Evolutionary conservation across 345 rosid genomes (phyloP), one percentile per base, ranked within the genome.

Genomic region (Citrus cavaleriei): DNA sequence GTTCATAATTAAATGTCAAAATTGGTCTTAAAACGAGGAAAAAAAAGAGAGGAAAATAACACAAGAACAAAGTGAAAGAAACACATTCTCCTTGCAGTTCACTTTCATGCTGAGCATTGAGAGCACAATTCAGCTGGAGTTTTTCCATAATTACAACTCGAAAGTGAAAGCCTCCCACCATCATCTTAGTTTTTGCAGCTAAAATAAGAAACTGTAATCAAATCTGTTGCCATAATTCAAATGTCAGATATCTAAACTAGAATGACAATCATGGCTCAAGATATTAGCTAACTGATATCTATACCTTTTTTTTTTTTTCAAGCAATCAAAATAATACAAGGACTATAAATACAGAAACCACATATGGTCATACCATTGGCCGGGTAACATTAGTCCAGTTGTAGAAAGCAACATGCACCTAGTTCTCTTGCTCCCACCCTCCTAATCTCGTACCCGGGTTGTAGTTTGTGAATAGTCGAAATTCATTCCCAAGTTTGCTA

Each of bases 401-500:
- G 65, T 37, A 57, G 54, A 57, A 30, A 32, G 46, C 22, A 21
- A 76, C 59, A 60, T 61, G 63, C 59, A 74, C 55, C 74, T 85
- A 86, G 18, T 73, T 75, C 77, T 90, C 87, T 78, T 65, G 85
- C 79, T 88, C 90, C 98, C 96, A 91, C 46, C 99, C 98, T 70
- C 98, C 99, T 80, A 95, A 72, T 80, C 92, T 87, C n/a, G 59
- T 83, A n/a, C 90, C 93, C 6, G 98, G 97, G 81, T 93, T 85
- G 63, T 95, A 95, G 86, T 91, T 90, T 74, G 96, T 88, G 87
- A 93, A 91, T 61, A 95, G 72, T 34, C 92, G 77, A 75, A 95
- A 95, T 84, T 90, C 98, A 57, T 95, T 95, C 70, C 98, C 97
- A 2, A 95, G 97, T 80, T 95, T 93, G 91, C 92, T 92, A 0